A percentile compares a stretch with the other conserved stretches of the same genome.
phyloP scores from a whole-genome alignment of 2,329 filamentous ascomycete genomes.

The Fusarium veterinarium region DNA sequence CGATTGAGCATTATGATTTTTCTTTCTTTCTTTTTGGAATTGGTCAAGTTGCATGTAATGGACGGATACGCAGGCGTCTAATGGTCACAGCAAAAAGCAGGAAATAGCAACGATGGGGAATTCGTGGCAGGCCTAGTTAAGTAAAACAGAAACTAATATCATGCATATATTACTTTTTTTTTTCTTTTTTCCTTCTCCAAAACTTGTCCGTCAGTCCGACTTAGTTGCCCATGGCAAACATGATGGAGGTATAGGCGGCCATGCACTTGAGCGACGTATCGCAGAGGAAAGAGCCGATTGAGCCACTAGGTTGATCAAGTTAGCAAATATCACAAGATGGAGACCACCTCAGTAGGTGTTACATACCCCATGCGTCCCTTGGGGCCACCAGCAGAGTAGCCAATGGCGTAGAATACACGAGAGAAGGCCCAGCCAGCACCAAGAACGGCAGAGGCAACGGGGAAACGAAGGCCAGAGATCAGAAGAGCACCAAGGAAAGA shows the following conservation, averaged over 20 bases:
- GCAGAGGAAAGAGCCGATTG: constrained; percentile 48
- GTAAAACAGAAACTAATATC: constrained; percentile 20
- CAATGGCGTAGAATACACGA: constrained; percentile 65
- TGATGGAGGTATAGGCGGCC: constrained; percentile 57
- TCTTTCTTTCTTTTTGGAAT: neutral
- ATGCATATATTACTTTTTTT: constrained; percentile 3
- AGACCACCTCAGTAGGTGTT: neutral
- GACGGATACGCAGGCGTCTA: constrained; percentile 29
- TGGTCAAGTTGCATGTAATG: constrained; percentile 7
- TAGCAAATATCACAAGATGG: constrained; percentile 19
- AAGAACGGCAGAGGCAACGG: constrained; percentile 59
- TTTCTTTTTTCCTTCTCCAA: neutral
- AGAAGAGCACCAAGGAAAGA: constrained; percentile 64
- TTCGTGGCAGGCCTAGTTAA: constrained; percentile 18
- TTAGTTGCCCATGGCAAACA: constrained; percentile 51
- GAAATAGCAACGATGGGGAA: constrained; percentile 22
- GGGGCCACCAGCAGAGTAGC: constrained; percentile 63
- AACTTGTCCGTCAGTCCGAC: neutral
- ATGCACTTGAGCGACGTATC: constrained; percentile 56
- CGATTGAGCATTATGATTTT: constrained; percentile 31
- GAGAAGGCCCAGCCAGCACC: constrained; percentile 65
- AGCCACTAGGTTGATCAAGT: constrained; percentile 49
- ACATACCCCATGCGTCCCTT: constrained; percentile 56
- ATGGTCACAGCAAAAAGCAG: constrained; percentile 27
- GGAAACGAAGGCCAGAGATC: constrained; percentile 67